Evolutionary conservation across 768 basidiomycete species (phyloP), one percentile per base, ranked within the genome.

Genomic region (Suillus placidus): DNA sequence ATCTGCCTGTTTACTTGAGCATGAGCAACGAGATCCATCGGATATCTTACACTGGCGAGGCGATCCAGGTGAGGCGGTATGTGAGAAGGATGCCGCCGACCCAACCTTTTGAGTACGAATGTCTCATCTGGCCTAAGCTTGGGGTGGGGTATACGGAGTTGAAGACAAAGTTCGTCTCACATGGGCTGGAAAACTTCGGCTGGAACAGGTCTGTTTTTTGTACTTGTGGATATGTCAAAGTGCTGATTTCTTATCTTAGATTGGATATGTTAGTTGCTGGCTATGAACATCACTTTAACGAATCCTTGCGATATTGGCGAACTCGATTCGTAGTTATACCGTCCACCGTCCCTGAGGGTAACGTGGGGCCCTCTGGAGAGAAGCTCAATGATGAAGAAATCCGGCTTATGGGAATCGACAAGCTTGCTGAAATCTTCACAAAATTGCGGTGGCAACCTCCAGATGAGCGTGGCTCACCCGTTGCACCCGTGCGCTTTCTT

Each of bases 1-100:
- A 76, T 45, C 87, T 91, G 60, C 90, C 95, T 1, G 89, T 97
- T 8, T 99, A 92, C 79, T 83, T 99, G 62, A 94, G 94, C 70
- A 95, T 96, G 87, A 91, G 90, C 74, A 97, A 98, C 74, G 94
- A 97, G 77, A 94, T 99, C 51, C 97, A 99, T 76, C 84, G 91
- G 32, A 89, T 99, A 67, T 89, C 91, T 49, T 99, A 95, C 71
- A 93, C 90, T 54, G 92, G 93, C n/a, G 92, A 95, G 71, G 85
- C 88, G 18, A 93, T 99, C 66, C 91, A 94, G 71, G 94, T 98
- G 20, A 85, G 90, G 70, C 84, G 94, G 47, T 95, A 94, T 73
- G 90, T 94, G 34, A 85, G 95, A 32, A 84, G 90, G 68, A 84
- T 90, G 83, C 84, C 86, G 61, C 82, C 79, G 65, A 86, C 84